Evolutionary conservation across 306 rosid genomes (phyloP).

Genomic region (Morella rubra): DNA sequence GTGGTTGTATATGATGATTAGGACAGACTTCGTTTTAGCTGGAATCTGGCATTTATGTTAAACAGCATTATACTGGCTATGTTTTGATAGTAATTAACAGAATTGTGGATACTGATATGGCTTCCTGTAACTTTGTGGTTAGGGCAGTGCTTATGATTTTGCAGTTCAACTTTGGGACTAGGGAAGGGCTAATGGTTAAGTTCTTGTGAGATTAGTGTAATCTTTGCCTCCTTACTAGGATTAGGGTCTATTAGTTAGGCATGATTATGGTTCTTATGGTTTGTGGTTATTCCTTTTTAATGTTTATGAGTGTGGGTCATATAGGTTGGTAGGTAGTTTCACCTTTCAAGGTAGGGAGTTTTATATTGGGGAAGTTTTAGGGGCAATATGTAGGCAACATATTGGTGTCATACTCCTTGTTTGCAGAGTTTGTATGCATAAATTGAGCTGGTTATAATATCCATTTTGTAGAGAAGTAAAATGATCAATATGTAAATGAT

Average conservation of each 20-base stretch:
- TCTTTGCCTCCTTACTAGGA: background rate
- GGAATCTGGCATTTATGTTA: background rate
- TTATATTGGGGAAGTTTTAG: background rate
- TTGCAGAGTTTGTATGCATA: too few relatives aligned
- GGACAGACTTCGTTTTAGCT: background rate
- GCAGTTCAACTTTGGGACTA: background rate
- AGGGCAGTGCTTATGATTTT: background rate
- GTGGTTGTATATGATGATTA: background rate
- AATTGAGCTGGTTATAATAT: background rate
- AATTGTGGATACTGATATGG: background rate
- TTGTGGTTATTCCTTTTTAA: background rate
- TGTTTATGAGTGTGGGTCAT: background rate
- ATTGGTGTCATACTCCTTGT: background rate
- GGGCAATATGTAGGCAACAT: constrained; percentile 1
- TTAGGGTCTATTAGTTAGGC: background rate
- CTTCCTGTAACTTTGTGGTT: background rate
- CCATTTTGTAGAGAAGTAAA: background rate
- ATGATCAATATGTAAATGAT: background rate
- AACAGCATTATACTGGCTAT: background rate
- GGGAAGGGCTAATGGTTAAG: background rate
- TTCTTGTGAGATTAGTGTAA: background rate
- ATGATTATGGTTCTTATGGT: background rate
- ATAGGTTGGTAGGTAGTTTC: background rate
- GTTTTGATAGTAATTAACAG: background rate
- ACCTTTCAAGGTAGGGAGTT: background rate